phyloP scores from a whole-genome alignment of 192 early-diverging fungal species.

The Mortierella hygrophila region DNA sequence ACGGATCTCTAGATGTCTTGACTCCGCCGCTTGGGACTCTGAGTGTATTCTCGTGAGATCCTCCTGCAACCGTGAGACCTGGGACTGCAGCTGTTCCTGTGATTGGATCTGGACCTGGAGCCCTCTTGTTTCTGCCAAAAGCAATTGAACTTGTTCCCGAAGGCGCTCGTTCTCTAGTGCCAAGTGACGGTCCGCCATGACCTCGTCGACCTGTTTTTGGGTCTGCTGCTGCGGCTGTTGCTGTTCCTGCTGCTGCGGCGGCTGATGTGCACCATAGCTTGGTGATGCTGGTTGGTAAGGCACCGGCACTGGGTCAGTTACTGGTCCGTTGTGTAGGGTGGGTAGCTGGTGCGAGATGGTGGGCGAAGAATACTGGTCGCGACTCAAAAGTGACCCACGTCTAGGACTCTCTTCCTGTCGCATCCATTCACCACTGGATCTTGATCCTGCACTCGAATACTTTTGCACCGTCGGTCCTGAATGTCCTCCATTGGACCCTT shows the following conservation, averaged over 20 bases:
- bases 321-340: not conserved
- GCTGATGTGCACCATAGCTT: not conserved
- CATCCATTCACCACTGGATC: not conserved
- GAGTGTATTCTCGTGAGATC: not conserved
- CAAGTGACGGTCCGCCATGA: not conserved
- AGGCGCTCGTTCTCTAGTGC: constrained; percentile 14
- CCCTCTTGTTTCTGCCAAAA: not conserved
- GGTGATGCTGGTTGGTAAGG: not conserved
- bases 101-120: not conserved
- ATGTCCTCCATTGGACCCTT: not conserved
- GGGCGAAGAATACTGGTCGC: not conserved
- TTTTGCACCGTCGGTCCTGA: not conserved
- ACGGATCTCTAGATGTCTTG: not conserved
- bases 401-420: not conserved
- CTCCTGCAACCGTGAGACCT: not conserved
- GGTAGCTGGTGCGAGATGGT: not conserved
- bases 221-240: not conserved
- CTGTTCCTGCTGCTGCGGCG: not conserved
- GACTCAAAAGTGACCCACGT: not conserved
- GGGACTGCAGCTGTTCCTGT: not conserved
- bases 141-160: constrained; percentile 10
- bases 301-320: not conserved
- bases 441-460: not conserved
- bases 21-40: not conserved
- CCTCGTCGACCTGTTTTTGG: not conserved